Base-by-base conservation (phyloP, 1,284 basidiomycete genomes). In the Microbotryum silenes-acaulis region DNA sequence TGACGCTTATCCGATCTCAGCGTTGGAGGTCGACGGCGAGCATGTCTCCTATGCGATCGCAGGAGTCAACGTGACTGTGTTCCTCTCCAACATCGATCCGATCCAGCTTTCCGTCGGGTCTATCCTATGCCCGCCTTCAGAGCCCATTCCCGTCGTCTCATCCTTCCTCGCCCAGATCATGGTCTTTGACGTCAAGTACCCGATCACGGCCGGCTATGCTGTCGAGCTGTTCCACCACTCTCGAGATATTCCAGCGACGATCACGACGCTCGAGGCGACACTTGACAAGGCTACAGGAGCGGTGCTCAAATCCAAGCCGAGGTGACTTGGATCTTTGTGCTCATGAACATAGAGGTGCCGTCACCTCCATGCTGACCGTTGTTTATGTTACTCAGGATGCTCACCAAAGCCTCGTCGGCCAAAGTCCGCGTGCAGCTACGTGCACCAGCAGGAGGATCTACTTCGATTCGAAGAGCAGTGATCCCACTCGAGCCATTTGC, bases 161-260 rank as follows among this genome's bases (percentile, higher is more conserved):
- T 78, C 79, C 6, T 94, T 97, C 75, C 83, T 81, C 1, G 91
- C 91, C 1, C 85, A 91, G 66, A 85, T 99, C 67, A 88, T 99
- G 57, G 84, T 97, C 2, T 98, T 99, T 74, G 93, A 97, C 74
- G 83, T 93, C 7, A 82, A 88, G 63, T 82, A 90, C 48, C 96
- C 96, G 0, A 88, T 99, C 67, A 90, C 87, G 20, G 81, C 85
- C 0, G 96, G 94, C 44, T 82, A 90, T 59, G 85, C 90, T 46
- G 87, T 94, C 59, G 92, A 97, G 73, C 78, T 98, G 6, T 97
- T 91, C 78, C 91, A 97, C 74, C 92, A 98, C 74, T 92, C 91
- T 1, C 83, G 85, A 58, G 91, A 97, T 73, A 83, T 96, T 2
- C 89, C 94, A 6, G 93, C 90, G 0, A 88, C 86, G 6, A 82